phyloP scores from a whole-genome alignment of 306 rosid genomes.

The Trifolium repens region DNA sequence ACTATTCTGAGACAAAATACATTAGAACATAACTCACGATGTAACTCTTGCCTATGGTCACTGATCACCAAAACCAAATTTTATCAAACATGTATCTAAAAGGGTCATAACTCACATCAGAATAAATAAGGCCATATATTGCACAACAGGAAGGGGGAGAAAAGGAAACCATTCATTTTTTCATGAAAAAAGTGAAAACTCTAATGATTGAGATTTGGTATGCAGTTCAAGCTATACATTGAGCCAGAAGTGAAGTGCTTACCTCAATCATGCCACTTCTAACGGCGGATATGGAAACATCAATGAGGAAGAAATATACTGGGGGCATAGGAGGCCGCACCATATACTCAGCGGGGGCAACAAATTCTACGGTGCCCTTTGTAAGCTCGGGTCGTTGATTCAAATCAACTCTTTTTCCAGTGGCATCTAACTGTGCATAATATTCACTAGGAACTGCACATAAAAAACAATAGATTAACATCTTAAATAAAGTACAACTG shows the following conservation, averaged over 20 bases:
- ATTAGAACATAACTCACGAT: slow-evolving; percentile 14
- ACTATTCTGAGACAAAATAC: slow-evolving; percentile 31
- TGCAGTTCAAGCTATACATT: slow-evolving; percentile 9
- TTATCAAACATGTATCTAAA: slow-evolving; percentile 35
- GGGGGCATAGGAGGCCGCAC: slow-evolving; percentile 99
- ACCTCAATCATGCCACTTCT: slow-evolving; percentile 99
- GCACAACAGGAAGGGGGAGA: neutral
- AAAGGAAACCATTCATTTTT: slow-evolving; percentile 11
- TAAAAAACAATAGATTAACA: slow-evolving; percentile 33
- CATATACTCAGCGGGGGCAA: slow-evolving; percentile 99
- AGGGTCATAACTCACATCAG: neutral
- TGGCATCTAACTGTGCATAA: slow-evolving; percentile 89
- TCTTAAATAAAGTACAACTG: slow-evolving; percentile 21
- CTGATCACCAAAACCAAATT: slow-evolving; percentile 4
- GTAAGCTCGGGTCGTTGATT: slow-evolving; percentile 92
- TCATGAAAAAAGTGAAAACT: neutral
- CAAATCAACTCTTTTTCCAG: slow-evolving; percentile 88
- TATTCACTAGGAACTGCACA: slow-evolving; percentile 90
- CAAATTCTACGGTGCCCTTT: slow-evolving; percentile 94
- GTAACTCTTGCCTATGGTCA: slow-evolving; percentile 26
- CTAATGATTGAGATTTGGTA: slow-evolving; percentile 5
- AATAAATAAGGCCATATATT: slow-evolving; percentile 24
- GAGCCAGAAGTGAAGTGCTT: slow-evolving; percentile 33
- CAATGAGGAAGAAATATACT: slow-evolving; percentile 92
- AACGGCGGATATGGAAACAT: slow-evolving; percentile 89